A percentile compares a stretch with the other conserved stretches of the same genome.
Conservation (phyloP, 805 yeast species). For the Metschnikowia cubensis region DNA sequence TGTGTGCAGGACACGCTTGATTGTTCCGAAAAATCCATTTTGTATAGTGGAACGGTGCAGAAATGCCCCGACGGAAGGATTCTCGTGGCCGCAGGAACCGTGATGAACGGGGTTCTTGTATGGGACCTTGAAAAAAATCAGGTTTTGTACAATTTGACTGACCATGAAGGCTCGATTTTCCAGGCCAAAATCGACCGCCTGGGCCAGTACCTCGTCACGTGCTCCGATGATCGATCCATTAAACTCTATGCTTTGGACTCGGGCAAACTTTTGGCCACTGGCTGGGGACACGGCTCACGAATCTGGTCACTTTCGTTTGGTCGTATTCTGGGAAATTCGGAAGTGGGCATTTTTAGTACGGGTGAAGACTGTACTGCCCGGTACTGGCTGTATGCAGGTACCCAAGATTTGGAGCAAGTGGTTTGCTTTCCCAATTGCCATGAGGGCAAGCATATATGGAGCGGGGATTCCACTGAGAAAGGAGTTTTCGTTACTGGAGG, state of each 20-base stretch:
- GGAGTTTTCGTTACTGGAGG: conserved; percentile 79
- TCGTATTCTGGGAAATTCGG: conserved; percentile 12
- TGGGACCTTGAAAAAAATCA: conserved; percentile 56
- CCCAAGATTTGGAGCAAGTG: conserved; percentile 33
- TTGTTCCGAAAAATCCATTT: conserved; percentile 70
- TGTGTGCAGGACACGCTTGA: conserved; percentile 30
- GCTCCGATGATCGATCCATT: conserved; percentile 93
- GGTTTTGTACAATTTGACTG: conserved; percentile 53
- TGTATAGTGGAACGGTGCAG: conserved; percentile 80
- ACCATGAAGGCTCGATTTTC: conserved; percentile 91
- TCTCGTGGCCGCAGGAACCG: conserved; percentile 84
- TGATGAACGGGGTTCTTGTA: conserved; percentile 77
- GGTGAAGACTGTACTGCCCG: conserved; percentile 84
- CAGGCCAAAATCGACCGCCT: conserved; percentile 60
- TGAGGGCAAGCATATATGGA: conserved; percentile 86
- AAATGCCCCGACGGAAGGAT: conserved; percentile 41
- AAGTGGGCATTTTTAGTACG: conserved; percentile 57
- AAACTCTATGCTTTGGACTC: conserved; percentile 62
- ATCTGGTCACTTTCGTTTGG: conserved; percentile 79
- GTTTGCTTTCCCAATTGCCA: conserved; percentile 62
- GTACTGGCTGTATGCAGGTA: conserved; percentile 55
- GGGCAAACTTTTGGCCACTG: conserved; percentile 64
- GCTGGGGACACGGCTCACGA: conserved; percentile 97
- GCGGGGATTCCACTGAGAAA: conserved; percentile 52
- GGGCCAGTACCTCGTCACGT: conserved; percentile 60